Conservation (phyloP, 805 yeast genomes). For the Cyberlindnera misumaiensis region DNA sequence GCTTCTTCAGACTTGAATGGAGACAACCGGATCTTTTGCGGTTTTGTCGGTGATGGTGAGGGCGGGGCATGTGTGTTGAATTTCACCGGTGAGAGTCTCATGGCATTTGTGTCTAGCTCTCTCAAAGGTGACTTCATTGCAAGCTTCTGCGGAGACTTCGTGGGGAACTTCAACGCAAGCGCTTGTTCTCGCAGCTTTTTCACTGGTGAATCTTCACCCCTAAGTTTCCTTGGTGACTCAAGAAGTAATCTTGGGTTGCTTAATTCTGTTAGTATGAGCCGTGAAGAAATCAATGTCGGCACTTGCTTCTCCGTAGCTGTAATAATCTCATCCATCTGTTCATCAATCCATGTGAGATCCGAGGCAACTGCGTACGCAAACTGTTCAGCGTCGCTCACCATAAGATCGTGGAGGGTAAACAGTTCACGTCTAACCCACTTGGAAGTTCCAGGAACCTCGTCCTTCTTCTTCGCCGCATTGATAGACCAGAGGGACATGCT, state of each 20-base stretch:
- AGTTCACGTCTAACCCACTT: constrained; percentile 44
- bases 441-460: constrained; percentile 42
- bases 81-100: constrained; percentile 19
- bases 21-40: neutral
- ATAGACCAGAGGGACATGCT: constrained; percentile 25
- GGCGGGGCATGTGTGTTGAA: constrained; percentile 7
- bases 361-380: constrained; percentile 33
- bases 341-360: constrained; percentile 35
- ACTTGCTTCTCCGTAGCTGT: constrained; percentile 21
- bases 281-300: neutral
- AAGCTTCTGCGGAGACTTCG: constrained; percentile 18
- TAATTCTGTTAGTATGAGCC: constrained; percentile 9
- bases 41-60: constrained; percentile 3
- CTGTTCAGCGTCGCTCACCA: constrained; percentile 32
- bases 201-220: constrained; percentile 23
- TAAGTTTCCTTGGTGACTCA: constrained; percentile 22
- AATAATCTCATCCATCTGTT: constrained; percentile 32
- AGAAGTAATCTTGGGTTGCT: constrained; percentile 21
- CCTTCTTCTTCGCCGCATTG: constrained; percentile 22
- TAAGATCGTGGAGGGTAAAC: constrained; percentile 31
- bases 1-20: neutral
- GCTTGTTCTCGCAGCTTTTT: constrained; percentile 19
- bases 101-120: constrained; percentile 12
- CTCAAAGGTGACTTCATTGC: constrained; percentile 20
- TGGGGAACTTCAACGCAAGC: constrained; percentile 14